Base-by-base conservation (phyloP, 2,329 filamentous ascomycete genomes). In the Arachnomyces sp. region DNA sequence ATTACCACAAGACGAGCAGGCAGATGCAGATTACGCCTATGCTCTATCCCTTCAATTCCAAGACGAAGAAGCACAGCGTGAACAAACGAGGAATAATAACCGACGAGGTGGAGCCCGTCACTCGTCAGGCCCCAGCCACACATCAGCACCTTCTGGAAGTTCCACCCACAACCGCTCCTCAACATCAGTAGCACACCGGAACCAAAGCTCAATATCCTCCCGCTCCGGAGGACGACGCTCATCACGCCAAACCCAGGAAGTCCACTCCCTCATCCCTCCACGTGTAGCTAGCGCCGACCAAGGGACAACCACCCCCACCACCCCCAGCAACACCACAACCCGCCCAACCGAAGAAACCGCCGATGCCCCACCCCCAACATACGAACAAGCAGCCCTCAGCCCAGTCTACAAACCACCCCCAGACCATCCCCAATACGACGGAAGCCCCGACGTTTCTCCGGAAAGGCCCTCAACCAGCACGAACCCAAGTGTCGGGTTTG, bases 31-130 rank as follows among this genome's bases (percentile, higher is more conserved):
- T 44, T 80, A 95, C 25, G 92, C 92, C 36, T 80, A 95, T 20
- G 92, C 92, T 0, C 72, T 96, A 2, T 89, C 90, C 0, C 71
- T 98, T 5, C 92, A 96, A 56, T 74, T 95, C 1, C 90, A 96
- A 58, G 92, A 96, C 54, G 88, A 94, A 58, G 90, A 96, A 60
- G 87, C 95, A 48, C 81, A 87, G 53, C 75, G 79, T 11, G 78
- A 88, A 47, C 20, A 74, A 76, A n/a, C 66, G 61, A 40, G 63
- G 58, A n/a, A 29, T 16, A 41, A 31, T 39, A 43, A 43, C 33
- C 46, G 39, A 43, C 48, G 44, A 32, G 39, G 50, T 29, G 52
- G 51, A n/a, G 44, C 47, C 14, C 49, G 53, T 15, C 32, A 44
- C 31, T 5, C 47, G 46, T 8, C 36, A 53, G 20, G 20, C 20